A percentile compares a stretch with the other conserved stretches of the same genome.
phyloP scores from a whole-genome alignment of 768 basidiomycete genomes.

The Leccinum broughii region DNA sequence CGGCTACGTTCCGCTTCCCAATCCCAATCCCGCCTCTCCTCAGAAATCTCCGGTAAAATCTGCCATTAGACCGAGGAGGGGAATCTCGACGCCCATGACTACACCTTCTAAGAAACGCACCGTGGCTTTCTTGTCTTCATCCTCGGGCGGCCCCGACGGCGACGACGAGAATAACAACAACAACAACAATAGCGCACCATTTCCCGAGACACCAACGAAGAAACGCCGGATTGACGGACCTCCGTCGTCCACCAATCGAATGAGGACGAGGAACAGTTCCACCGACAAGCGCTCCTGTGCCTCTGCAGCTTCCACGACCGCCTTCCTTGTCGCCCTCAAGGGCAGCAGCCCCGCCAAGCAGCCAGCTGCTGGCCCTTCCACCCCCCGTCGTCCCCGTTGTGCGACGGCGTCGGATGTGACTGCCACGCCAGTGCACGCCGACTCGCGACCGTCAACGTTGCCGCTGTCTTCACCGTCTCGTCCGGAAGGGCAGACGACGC shows the following conservation, averaged over 20 bases:
- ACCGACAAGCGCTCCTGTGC: constrained; percentile 9
- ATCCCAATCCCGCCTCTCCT: constrained; percentile 9
- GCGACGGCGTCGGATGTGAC: background rate
- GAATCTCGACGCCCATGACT: background rate
- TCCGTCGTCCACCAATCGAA: constrained; percentile 9
- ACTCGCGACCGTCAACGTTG: constrained; percentile 25
- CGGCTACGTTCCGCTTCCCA: background rate
- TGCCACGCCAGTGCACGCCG: constrained; percentile 15
- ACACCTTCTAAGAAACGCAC: constrained; percentile 36
- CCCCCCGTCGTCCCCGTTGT: constrained; percentile 20
- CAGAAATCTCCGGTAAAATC: constrained; percentile 25
- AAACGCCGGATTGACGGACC: constrained; percentile 33
- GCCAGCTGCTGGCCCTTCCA: constrained; percentile 22
- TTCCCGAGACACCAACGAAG: constrained; percentile 46
- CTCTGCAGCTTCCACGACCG: background rate
- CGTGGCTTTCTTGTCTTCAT: constrained; percentile 16
- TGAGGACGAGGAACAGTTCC: constrained; percentile 16
- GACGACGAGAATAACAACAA: background rate
- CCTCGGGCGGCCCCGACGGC: constrained; percentile 19
- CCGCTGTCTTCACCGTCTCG: constrained; percentile 9
- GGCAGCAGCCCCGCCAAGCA: constrained; percentile 8
- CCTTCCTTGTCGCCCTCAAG: constrained; percentile 24
- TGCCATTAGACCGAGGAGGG: constrained; percentile 13
- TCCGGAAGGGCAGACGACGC: constrained; percentile 14
- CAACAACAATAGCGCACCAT: constrained; percentile 8